These are phyloP conservation scores for Penicillium sumatraense DNA, from an alignment of 2,329 filamentous ascomycete genomes.

Conservation along the genomic window DNA sequence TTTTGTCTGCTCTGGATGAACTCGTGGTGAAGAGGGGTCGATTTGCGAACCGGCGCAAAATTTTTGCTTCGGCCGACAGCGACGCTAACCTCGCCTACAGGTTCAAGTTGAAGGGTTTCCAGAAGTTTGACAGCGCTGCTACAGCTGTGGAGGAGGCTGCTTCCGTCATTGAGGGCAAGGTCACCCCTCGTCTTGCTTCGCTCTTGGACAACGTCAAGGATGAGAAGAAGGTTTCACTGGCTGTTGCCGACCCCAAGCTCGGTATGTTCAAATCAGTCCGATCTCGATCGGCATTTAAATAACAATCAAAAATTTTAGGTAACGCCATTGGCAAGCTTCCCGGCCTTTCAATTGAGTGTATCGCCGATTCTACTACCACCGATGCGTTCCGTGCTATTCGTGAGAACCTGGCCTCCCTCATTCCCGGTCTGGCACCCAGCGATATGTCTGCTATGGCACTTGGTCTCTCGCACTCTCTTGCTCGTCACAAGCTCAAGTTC, in stretches of 20 bases:
- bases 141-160: conserved; percentile 89
- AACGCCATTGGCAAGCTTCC: conserved; percentile 92
- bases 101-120: conserved; percentile 94
- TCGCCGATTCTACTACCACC: conserved; percentile 79
- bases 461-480: conserved; percentile 95
- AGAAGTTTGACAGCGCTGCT: conserved; percentile 94
- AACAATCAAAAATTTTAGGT: conserved; percentile 47
- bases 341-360: conserved; percentile 79
- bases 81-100: conserved; percentile 50
- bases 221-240: conserved; percentile 95
- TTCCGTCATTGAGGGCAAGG: conserved; percentile 88
- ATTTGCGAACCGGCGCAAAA: conserved; percentile 26
- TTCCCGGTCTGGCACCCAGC: conserved; percentile 82
- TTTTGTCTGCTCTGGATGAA: conserved; percentile 10
- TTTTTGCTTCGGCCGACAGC: conserved; percentile 23
- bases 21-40: conserved; percentile 7
- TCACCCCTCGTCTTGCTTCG: conserved; percentile 80
- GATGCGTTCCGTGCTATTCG: conserved; percentile 95
- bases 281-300: conserved; percentile 11
- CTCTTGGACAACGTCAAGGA: conserved; percentile 91
- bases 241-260: conserved; percentile 91
- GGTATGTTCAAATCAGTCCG: conserved; percentile 47
- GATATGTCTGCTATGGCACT: conserved; percentile 94
- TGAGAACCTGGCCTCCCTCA: conserved; percentile 84
- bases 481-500: conserved; percentile 97